phyloP scores from a whole-genome alignment of 2,329 filamentous ascomycete genomes.

The Diplodia intermedia region DNA sequence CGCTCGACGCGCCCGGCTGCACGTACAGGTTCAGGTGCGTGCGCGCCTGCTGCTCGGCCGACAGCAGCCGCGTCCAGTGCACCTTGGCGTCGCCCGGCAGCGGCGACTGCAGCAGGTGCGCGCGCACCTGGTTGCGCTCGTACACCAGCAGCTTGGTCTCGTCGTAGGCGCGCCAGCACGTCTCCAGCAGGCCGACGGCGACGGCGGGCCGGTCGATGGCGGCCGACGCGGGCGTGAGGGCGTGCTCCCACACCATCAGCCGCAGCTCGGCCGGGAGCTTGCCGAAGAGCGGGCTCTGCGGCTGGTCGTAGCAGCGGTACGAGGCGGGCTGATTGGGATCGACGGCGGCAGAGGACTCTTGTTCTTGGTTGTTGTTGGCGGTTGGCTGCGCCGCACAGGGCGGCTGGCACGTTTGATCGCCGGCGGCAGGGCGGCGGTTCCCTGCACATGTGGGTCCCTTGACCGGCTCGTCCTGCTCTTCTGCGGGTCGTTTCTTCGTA shows the following conservation, averaged over 20 bases:
- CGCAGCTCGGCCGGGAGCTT: slow-evolving; percentile 17
- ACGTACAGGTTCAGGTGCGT: slow-evolving; percentile 23
- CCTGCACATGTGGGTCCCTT: slow-evolving; percentile 13
- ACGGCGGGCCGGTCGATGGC: slow-evolving; percentile 15
- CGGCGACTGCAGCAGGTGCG: slow-evolving; percentile 16
- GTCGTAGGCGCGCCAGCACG: slow-evolving; percentile 19
- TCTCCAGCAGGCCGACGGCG: slow-evolving; percentile 11
- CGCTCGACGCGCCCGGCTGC: slow-evolving; percentile 1
- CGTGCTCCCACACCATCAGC: slow-evolving; percentile 12
- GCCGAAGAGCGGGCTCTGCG: slow-evolving; percentile 25
- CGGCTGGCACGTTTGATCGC: neutral
- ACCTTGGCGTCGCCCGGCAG: neutral
- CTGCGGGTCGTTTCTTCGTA: neutral
- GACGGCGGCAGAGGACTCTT: neutral
- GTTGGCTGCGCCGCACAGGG: neutral
- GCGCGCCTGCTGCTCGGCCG: neutral
- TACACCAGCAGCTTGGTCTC: slow-evolving; percentile 16
- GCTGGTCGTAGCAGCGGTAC: neutral
- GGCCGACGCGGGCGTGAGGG: neutral
- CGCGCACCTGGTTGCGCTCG: slow-evolving; percentile 17
- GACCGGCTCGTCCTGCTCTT: neutral
- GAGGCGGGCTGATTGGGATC: neutral
- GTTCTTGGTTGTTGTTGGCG: too few relatives aligned
- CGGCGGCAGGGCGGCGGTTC: slow-evolving; percentile 17
- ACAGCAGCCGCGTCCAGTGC: slow-evolving; percentile 13